Evolutionary conservation across 2,329 filamentous ascomycete genomes (phyloP).

Genomic region (Fusarium globosum): DNA sequence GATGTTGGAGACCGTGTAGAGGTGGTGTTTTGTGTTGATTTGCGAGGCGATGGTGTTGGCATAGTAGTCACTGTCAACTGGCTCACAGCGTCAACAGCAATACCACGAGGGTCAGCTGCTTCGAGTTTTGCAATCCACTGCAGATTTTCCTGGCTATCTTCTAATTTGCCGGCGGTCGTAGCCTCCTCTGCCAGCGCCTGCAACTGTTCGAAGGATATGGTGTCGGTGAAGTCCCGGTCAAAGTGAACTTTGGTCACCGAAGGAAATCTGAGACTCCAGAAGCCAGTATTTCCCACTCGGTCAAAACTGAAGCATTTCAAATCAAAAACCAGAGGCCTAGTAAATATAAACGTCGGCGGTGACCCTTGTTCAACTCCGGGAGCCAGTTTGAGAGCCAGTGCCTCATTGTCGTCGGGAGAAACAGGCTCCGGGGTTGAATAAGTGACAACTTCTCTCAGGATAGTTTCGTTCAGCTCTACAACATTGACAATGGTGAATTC

Average conservation of each 20-base stretch:
- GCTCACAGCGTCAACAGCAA: constrained; percentile 56
- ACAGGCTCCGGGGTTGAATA: constrained; percentile 59
- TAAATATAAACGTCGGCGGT: constrained; percentile 68
- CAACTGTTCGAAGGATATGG: constrained; percentile 75
- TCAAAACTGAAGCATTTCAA: constrained; percentile 84
- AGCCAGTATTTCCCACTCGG: constrained; percentile 73
- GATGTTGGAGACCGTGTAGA: constrained; percentile 31
- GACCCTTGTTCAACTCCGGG: constrained; percentile 56
- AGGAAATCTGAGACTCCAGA: constrained; percentile 82
- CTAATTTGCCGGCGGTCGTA: constrained; percentile 58
- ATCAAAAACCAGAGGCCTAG: constrained; percentile 79
- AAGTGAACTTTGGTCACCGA: constrained; percentile 80
- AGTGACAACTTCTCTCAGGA: constrained; percentile 62
- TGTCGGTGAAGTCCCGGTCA: constrained; percentile 77
- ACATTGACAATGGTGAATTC: constrained; percentile 74
- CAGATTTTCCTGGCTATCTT: constrained; percentile 69
- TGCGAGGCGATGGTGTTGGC: constrained; percentile 50
- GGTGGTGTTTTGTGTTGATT: constrained; percentile 41
- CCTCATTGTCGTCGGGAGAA: constrained; percentile 51
- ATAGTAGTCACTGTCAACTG: constrained; percentile 57
- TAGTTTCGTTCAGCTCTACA: constrained; percentile 64
- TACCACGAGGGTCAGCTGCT: constrained; percentile 59
- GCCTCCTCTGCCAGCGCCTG: constrained; percentile 73
- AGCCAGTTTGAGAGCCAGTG: constrained; percentile 60
- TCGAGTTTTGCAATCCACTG: constrained; percentile 72